A percentile compares a stretch with the other conserved stretches of the same genome.
phyloP scores from a whole-genome alignment of 345 rosid genomes.

The Noccaea bulbosa region DNA sequence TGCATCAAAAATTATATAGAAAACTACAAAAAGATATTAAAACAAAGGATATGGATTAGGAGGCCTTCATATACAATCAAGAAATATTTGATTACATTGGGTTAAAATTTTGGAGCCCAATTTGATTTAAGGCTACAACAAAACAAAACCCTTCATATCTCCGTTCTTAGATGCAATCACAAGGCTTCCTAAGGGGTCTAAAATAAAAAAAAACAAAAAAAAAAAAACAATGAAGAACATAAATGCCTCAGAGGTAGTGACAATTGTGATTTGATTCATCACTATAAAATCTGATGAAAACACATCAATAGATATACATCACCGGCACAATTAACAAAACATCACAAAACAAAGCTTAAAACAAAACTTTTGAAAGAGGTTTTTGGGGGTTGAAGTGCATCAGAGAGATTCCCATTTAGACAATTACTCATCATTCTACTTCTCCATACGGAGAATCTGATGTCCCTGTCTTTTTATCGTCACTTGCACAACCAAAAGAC shows the following conservation, averaged over 20 bases:
- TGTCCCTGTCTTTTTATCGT: constrained; percentile 51
- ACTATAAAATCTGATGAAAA: constrained; percentile 37
- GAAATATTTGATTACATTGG: constrained; percentile 41
- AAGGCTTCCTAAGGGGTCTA: constrained; percentile 21
- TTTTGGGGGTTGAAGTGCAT: constrained; percentile 19
- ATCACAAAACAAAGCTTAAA: neutral
- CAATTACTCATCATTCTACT: constrained; percentile 41
- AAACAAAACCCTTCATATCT: constrained; percentile 44
- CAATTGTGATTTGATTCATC: constrained; percentile 43
- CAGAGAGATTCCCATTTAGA: constrained; percentile 51
- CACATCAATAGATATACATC: constrained; percentile 36
- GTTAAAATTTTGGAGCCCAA: constrained; percentile 38
- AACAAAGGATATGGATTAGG: neutral
- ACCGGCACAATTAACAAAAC: constrained; percentile 13
- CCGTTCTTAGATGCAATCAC: constrained; percentile 49
- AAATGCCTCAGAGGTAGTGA: constrained; percentile 48
- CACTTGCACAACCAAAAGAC: too few species aligned
- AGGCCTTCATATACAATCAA: constrained; percentile 41
- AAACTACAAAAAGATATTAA: neutral
- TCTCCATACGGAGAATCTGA: constrained; percentile 41
- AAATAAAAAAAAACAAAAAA: neutral
- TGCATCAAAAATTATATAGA: neutral
- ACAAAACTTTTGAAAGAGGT: neutral
- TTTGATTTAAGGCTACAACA: constrained; percentile 34
- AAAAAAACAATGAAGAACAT: neutral